Conservation (phyloP, 1,139 yeast species). For the Geotrichum macrosporum region DNA sequence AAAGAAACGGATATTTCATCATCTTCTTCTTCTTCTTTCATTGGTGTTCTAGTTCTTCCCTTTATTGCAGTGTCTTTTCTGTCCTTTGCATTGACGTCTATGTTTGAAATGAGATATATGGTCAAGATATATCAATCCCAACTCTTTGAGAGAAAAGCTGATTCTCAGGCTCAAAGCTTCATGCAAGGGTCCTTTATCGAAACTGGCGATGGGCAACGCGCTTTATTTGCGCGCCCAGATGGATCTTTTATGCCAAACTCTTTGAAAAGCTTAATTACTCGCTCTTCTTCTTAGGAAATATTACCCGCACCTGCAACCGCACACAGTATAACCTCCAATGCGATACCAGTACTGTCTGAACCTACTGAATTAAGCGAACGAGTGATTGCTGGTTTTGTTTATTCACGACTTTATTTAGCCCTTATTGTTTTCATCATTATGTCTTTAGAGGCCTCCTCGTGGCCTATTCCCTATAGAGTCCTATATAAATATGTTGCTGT, state of each 20-base stretch:
- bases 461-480: slow-evolving; percentile 58
- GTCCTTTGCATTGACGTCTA: slow-evolving; percentile 63
- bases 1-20: too few relatives aligned
- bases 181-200: slow-evolving; percentile 13
- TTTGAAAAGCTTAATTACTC: too few relatives aligned
- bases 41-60: slow-evolving; percentile 57
- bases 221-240: slow-evolving; percentile 29
- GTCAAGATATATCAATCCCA: slow-evolving; percentile 68
- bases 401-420: slow-evolving; percentile 58
- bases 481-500: slow-evolving; percentile 56
- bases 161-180: slow-evolving; percentile 42
- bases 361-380: slow-evolving; percentile 50
- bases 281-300: too few relatives aligned
- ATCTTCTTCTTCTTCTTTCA: slow-evolving; percentile 55
- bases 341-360: slow-evolving; percentile 27
- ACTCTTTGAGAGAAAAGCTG: slow-evolving; percentile 62
- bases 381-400: slow-evolving; percentile 54
- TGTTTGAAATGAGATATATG: slow-evolving; percentile 75
- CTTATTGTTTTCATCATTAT: slow-evolving; percentile 58
- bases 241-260: slow-evolving; percentile 27
- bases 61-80: slow-evolving; percentile 67
- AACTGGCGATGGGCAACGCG: slow-evolving; percentile 20
- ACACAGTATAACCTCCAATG: slow-evolving; percentile 27
- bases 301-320: slow-evolving; percentile 17
- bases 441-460: slow-evolving; percentile 53